Evolutionary conservation across 768 basidiomycete species (phyloP), one percentile per base, ranked within the genome.

Genomic region (Tulasnella sp.): DNA sequence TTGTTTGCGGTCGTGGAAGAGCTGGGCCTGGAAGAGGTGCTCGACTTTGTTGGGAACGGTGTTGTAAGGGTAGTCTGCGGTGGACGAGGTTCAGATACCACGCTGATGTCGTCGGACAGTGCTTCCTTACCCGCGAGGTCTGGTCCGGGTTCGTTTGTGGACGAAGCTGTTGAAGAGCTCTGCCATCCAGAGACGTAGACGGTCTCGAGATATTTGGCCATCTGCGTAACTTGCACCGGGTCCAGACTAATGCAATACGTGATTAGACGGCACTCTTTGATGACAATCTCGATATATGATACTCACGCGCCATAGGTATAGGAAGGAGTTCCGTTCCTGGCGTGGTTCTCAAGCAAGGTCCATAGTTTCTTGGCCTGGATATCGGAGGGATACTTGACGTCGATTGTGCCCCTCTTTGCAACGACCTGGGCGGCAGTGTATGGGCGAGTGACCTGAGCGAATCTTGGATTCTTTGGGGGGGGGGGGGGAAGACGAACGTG

Each of bases 221-320:
- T 99, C 84, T 99, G 97, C 0, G 96, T 98, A 70, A 98, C 89
- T 84, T 99, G 97, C 7, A 99, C 95, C 0, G 96, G 94, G 83
- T 99, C 97, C 79, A 99, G 91, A 29, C 97, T 98, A 80, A n/a
- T 73, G 36, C 76, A 36, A 34, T 58, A 14, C 40, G 38, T 67
- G 42, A 71, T n/a, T 37, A n/a, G 58, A 42, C 17, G 42, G 42
- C 5, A 17, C 5, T 42, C 29, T n/a, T n/a, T 11, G 40, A 12
- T 36, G 22, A 5, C n/a, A 40, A 9, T 70, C 8, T 36, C 70
- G 31, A 68, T 45, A 40, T n/a, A 68, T 42, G 72, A 58, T 68
- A 92, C 96, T 88, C 82, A 98, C 95, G 96, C 96, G 85, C 97
- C 97, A 81, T 99, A 99, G 78, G 97, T 99, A 82, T 96, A 94